Percentiles rank a stretch among this genome's conserved stretches.
phyloP scores from a whole-genome alignment of 2,329 filamentous ascomycete species.

The Didymella exigua region DNA sequence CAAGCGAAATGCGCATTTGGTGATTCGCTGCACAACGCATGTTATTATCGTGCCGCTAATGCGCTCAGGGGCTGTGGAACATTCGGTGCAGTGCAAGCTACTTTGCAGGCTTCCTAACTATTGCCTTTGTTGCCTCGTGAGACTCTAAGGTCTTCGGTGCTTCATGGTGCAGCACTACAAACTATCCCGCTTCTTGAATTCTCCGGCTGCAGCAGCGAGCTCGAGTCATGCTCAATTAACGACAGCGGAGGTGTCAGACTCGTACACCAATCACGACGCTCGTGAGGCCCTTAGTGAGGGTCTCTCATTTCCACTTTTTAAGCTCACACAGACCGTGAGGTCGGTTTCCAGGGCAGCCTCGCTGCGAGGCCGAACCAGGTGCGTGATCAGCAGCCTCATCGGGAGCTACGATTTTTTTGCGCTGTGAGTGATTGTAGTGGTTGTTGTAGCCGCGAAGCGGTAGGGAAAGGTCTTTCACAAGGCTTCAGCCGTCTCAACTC shows the following conservation, averaged over 20 bases:
- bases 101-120: not conserved
- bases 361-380: constrained; percentile 17
- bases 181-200: constrained; percentile 12
- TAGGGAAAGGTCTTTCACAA: not conserved
- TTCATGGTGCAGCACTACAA: not conserved
- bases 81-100: not conserved
- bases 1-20: constrained; percentile 10
- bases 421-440: not conserved
- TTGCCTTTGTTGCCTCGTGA: not conserved
- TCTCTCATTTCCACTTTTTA: constrained; percentile 46
- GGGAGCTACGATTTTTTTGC: not conserved
- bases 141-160: not conserved
- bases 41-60: constrained; percentile 5
- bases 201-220: constrained; percentile 11
- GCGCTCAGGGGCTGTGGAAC: constrained; percentile 12
- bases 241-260: constrained; percentile 25
- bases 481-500: not conserved
- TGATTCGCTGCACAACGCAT: constrained; percentile 9
- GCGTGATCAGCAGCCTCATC: constrained; percentile 21
- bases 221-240: constrained; percentile 31
- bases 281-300: constrained; percentile 11
- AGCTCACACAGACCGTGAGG: constrained; percentile 25
- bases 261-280: constrained; percentile 33
- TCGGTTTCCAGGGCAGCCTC: constrained; percentile 22
- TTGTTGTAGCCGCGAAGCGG: not conserved